Conservation (phyloP, 2,329 filamentous ascomycete genomes). For the Aspergillus oerlinghausenensis region DNA sequence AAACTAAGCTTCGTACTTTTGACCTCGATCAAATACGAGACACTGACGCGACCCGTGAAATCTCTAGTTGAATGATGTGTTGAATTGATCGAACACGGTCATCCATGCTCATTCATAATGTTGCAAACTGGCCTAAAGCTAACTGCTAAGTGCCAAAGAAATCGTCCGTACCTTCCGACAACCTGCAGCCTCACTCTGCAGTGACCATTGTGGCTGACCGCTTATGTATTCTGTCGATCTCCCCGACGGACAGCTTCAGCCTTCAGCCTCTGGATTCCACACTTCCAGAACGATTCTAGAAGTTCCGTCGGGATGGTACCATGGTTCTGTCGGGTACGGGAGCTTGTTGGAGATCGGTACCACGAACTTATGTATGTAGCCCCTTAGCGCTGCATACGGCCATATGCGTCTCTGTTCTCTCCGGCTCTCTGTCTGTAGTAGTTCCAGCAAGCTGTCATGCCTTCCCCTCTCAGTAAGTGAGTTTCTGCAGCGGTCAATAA, state of each 20-base stretch:
- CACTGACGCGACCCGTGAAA: neutral
- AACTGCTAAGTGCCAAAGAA: neutral
- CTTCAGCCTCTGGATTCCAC: neutral
- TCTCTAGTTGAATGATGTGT: too few relatives aligned
- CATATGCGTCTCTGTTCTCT: neutral
- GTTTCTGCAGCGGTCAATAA: too few relatives aligned
- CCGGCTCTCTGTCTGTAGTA: neutral
- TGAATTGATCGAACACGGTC: too few relatives aligned
- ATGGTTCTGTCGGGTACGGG: slow-evolving; percentile 1
- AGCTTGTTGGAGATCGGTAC: slow-evolving; percentile 2
- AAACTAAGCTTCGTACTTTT: neutral
- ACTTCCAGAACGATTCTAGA: slow-evolving; percentile 4
- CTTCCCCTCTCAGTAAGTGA: too few relatives aligned
- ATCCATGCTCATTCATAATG: neutral
- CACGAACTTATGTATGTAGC: neutral
- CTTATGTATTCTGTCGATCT: neutral
- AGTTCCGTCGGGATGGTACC: slow-evolving; percentile 1
- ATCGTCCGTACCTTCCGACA: neutral
- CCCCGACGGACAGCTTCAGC: neutral
- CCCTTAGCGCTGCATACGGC: too few relatives aligned
- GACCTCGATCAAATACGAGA: neutral
- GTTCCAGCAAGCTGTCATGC: too few relatives aligned
- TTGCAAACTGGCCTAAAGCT: neutral
- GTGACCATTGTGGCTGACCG: neutral
- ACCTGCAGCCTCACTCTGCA: neutral